phyloP scores from a whole-genome alignment of 495 filamentous ascomycete genomes.

The Apiosordaria backusii region DNA sequence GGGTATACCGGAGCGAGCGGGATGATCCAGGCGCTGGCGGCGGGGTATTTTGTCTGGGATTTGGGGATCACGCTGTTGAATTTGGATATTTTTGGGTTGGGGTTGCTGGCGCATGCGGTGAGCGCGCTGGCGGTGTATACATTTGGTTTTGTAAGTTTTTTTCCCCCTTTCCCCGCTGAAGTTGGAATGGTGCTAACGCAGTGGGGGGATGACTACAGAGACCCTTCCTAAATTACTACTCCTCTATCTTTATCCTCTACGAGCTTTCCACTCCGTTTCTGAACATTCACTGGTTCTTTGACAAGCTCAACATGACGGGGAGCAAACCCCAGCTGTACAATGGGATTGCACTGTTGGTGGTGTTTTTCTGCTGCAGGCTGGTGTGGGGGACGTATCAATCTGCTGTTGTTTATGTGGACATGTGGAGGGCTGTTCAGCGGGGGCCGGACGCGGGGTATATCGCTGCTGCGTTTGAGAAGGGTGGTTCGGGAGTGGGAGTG shows the following conservation, averaged over 20 bases:
- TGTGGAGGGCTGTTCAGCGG: conserved; percentile 60
- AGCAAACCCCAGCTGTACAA: conserved; percentile 78
- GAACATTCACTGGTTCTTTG: conserved; percentile 99
- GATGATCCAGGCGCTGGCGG: conserved; percentile 77
- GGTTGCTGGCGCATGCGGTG: conserved; percentile 85
- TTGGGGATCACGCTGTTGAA: conserved; percentile 68
- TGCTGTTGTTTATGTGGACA: conserved; percentile 69
- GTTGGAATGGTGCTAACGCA: background rate
- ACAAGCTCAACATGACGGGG: conserved; percentile 94
- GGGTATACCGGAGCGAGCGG: conserved; percentile 83
- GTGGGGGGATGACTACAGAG: conserved; percentile 48
- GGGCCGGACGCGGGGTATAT: conserved; percentile 33
- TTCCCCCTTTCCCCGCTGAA: background rate
- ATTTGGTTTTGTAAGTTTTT: conserved; percentile 80
- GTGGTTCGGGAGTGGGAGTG: conserved; percentile 24
- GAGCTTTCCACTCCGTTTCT: conserved; percentile 93
- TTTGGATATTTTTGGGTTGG: conserved; percentile 77
- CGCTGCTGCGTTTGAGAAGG: conserved; percentile 26
- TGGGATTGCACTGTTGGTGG: conserved; percentile 65
- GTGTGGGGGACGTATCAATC: conserved; percentile 89
- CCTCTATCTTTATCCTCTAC: conserved; percentile 89
- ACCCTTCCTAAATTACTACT: conserved; percentile 93
- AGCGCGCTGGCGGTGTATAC: conserved; percentile 81
- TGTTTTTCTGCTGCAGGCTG: conserved; percentile 86
- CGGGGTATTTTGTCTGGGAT: conserved; percentile 97